Base-by-base conservation (phyloP, 2,329 filamentous ascomycete species). In the Pseudocercospora fijiensis region DNA sequence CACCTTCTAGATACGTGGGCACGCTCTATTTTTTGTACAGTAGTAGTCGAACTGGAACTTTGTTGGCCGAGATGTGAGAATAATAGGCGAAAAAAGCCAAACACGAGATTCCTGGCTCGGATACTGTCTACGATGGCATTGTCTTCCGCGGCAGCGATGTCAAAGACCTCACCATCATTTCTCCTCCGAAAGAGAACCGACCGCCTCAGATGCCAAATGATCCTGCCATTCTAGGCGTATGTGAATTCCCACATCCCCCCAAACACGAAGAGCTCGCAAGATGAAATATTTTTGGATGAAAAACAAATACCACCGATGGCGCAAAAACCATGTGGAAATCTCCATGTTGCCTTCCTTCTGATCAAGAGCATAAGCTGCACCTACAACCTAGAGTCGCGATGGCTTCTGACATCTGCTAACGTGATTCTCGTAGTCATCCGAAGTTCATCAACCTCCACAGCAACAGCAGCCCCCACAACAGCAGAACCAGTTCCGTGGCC, bases 331-430 rank as follows among this genome's bases (percentile, higher is more conserved):
- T 96, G 93, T 96, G 88, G 93, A 96, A 87, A 89, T 90, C 89
- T 96, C 93, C 92, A 71, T 71, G 93, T 96, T 97, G 93, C 92
- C 93, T 97, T 97, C 93, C 93, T 97, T 96, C 92, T 97, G 92
- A 96, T 72, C 66, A 60, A 60, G 6, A 24, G 33, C 55, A 55
- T 62, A 33, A 13, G 37, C 26, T 27, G 30, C 22, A 62, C 61
- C 18, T 57, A 28, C 52, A 64, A 10, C n/a, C 30, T 61, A 53
- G 52, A 66, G 57, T 60, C 55, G 41, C 47, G 18, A 20, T 22
- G 33, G 33, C 37, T 55, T 41, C 26, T 8, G 37, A 16, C 22
- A 47, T 49, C 43, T 59, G 57, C 60, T 61, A 10, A 58, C 41
- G 2, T 16, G 4, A 22, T 16, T 33, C 20, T 10, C 8, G 18